Evolutionary conservation across 768 basidiomycete genomes (phyloP), one percentile per base, ranked within the genome.

Genomic region (Tylopilus vinaceipallidus): DNA sequence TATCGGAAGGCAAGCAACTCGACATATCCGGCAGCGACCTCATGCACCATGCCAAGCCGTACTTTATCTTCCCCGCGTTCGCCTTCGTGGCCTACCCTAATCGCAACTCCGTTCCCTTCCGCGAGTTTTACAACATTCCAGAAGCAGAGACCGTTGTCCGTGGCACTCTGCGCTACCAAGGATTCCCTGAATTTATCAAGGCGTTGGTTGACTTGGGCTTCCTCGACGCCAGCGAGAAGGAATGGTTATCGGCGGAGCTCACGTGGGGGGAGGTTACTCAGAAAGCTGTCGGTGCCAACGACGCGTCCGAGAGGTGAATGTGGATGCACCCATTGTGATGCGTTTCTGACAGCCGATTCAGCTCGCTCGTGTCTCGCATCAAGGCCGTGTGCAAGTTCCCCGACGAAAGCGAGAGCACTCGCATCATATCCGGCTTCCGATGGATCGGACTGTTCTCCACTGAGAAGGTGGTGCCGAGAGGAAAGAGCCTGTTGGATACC

Each of bases 41-140:
- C 50, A 99, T 99, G 95, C 74, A 72, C 3, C 76, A 84, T 58
- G 97, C 95, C 52, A 84, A 89, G 66, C 90, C 97, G 3, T 97
- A 95, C 81, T 95, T 82, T 69, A 93, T 98, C 70, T 83, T 89
- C 11, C 95, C 95, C 17, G 94, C 94, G 11, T 98, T 89, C 66
- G 94, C 91, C 3, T 95, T 98, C 60, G 93, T 98, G 56, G 90
- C 86, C 26, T 98, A 98, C 73, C 95, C 97, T 51, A 99, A 99
- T 76, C 84, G 97, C 48, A 86, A 99, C 73, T 95, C 91, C 3
- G 79, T 84, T 4, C 85, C 88, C 7, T 99, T 94, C 83, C 80
- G 80, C 54, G 86, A 97, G 71, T 93, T 78, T 62, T 99, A 99
- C 76, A 75, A 80, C 57, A 95, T 99, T 56, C 89, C 90, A 12